Evolutionary conservation across 805 yeast genomes (phyloP).

Genomic region (Tetrapisispora iriomotensis): DNA sequence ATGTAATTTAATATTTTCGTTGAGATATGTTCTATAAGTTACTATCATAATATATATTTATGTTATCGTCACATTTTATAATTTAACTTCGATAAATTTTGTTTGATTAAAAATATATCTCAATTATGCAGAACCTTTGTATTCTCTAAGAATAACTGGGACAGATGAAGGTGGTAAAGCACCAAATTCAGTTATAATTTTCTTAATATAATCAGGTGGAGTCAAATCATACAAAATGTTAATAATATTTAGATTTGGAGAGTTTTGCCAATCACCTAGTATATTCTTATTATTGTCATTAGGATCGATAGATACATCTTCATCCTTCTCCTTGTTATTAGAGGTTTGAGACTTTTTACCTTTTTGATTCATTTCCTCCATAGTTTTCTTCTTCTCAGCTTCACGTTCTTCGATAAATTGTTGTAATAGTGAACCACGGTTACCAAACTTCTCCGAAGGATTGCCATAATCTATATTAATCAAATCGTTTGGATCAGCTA

Average conservation of each 20-base stretch:
- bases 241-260: slow-evolving; percentile 58
- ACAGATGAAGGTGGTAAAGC: slow-evolving; percentile 97
- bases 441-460: slow-evolving; percentile 38
- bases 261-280: slow-evolving; percentile 52
- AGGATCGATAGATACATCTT: slow-evolving; percentile 12
- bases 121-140: slow-evolving; percentile 41
- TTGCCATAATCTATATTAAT: slow-evolving; percentile 42
- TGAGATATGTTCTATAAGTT: no score
- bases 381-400: slow-evolving; percentile 20
- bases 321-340: slow-evolving; percentile 5
- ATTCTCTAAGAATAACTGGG: slow-evolving; percentile 91
- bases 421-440: slow-evolving; percentile 54
- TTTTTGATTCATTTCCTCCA: slow-evolving; percentile 22
- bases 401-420: slow-evolving; percentile 42
- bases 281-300: slow-evolving; percentile 31
- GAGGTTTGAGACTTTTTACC: slow-evolving; percentile 19
- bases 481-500: slow-evolving; percentile 70
- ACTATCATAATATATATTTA: no score
- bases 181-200: slow-evolving; percentile 92
- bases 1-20: no score
- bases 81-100: no score
- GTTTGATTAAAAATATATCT: no score
- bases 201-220: slow-evolving; percentile 87
- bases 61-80: no score
- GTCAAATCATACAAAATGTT: slow-evolving; percentile 89